Evolutionary conservation across 192 early-diverging fungal genomes (phyloP).

Genomic region (Mortierella hygrophila): DNA sequence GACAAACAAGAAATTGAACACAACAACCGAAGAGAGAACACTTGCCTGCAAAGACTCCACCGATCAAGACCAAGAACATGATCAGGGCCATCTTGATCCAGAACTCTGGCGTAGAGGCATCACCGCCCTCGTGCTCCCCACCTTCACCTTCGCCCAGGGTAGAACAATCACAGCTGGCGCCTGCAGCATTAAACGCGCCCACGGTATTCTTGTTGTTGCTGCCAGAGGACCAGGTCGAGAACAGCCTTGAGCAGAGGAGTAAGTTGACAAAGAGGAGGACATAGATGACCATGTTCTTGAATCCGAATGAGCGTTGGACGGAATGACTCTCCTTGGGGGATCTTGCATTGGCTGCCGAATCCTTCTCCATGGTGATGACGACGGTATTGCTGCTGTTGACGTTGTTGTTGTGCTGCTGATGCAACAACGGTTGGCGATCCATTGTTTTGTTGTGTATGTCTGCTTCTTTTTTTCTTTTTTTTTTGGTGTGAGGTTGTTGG

Average conservation of each 20-base stretch:
- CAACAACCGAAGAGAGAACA: not conserved
- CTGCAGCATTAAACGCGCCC: not conserved
- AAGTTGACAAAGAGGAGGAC: conserved; percentile 43
- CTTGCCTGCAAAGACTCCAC: conserved; percentile 83
- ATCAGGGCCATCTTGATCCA: conserved; percentile 63
- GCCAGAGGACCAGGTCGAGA: conserved; percentile 14
- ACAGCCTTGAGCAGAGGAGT: conserved; percentile 34
- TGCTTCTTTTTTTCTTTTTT: not conserved
- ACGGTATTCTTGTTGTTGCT: not conserved
- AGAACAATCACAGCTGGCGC: not conserved
- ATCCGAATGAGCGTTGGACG: conserved; percentile 32
- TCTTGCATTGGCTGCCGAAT: conserved; percentile 11
- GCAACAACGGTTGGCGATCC: not conserved
- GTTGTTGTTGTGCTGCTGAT: not conserved
- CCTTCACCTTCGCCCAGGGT: not conserved
- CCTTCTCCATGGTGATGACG: conserved; percentile 45
- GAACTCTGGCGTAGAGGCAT: conserved; percentile 52
- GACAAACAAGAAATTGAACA: not conserved
- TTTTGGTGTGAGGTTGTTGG: not conserved
- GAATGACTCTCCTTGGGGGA: not conserved
- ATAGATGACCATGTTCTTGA: conserved; percentile 42
- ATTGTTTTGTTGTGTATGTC: not conserved
- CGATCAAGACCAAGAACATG: conserved; percentile 77
- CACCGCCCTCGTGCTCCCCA: conserved; percentile 22
- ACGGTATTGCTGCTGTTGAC: not conserved